Evolutionary conservation across 2,329 filamentous ascomycete genomes (phyloP), one percentile per base, ranked within the genome.

Genomic region (Fusarium sp.): DNA sequence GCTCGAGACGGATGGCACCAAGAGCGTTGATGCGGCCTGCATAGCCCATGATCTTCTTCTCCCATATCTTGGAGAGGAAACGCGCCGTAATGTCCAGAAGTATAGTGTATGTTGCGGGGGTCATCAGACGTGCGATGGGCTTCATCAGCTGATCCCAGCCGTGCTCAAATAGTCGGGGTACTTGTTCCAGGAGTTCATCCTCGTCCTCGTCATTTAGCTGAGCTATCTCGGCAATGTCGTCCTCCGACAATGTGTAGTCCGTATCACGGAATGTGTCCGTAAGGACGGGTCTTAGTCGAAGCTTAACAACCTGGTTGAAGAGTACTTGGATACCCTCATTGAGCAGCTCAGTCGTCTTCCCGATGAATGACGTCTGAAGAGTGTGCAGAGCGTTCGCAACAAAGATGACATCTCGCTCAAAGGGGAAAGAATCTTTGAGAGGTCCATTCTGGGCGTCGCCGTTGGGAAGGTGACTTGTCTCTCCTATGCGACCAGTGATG

Each of bases 181-280:
- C 93, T 41, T 90, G 81, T 62, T 94, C 91, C n/a, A 86, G 77
- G 4, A 84, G 73, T 62, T 82, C 82, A 50, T 83, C 84, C 71
- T 87, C 84, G 25, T 84, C 80, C 60, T 86, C 82, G 22, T 86
- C 85, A 58, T 84, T 82, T 60, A 85, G 82, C 44, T 82, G 81
- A 9, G 85, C 85, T 8, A 85, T 77, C 25, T 89, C 87, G 11
- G 81, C 81, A 14, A 90, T 77, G 53, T 90, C 88, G 41, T 89
- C 85, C 63, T 90, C 86, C 2, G 84, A 84, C 5, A 93, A 82
- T 10, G 88, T 85, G 80, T 99, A 99, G 79, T 97, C 94, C 22
- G 92, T 88, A 73, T 98, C 95, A 43, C 94, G 90, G 84, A 98
- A 98, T 0, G 94, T 90, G 60, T 99, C 95, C 19, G 89, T 87